These are phyloP conservation scores for Pythium phragmiticola DNA, from an alignment of 352 stramenopile species.

Conservation along the genomic window DNA sequence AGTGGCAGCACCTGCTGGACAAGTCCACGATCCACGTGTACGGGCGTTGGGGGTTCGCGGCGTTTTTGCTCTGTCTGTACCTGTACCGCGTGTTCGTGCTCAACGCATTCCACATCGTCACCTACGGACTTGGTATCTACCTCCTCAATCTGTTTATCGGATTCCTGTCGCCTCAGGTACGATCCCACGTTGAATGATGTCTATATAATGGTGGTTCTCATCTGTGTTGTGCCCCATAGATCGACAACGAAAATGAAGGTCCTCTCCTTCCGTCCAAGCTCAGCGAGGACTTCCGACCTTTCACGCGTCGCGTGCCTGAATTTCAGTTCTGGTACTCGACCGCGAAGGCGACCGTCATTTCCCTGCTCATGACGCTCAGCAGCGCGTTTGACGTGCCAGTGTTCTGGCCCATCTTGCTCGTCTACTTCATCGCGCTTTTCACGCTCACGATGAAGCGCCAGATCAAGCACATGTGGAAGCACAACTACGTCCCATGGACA, in stretches of 20 bases:
- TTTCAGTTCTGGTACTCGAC: slow-evolving; percentile 99
- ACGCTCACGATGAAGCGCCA: slow-evolving; percentile 99
- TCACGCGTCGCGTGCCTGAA: slow-evolving; percentile 93
- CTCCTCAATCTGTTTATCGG: slow-evolving; percentile 99
- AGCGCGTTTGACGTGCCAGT: slow-evolving; percentile 98
- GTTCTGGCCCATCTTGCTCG: slow-evolving; percentile 99
- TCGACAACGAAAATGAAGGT: slow-evolving; percentile 87
- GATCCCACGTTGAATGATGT: background rate
- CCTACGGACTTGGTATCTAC: slow-evolving; percentile 99
- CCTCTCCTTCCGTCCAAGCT: slow-evolving; percentile 89
- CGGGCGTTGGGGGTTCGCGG: slow-evolving; percentile 90
- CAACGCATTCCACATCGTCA: slow-evolving; percentile 98
- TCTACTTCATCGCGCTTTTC: slow-evolving; percentile 99
- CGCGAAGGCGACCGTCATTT: slow-evolving; percentile 88
- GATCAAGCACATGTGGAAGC: slow-evolving; percentile 99
- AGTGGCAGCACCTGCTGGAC: slow-evolving; percentile 97
- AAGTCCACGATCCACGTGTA: slow-evolving; percentile 97
- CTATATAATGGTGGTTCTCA: background rate
- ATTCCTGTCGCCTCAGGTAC: slow-evolving; percentile 97
- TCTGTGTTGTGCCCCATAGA: slow-evolving; percentile 29
- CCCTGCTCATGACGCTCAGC: slow-evolving; percentile 98
- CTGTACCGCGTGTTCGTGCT: slow-evolving; percentile 91
- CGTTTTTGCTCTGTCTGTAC: slow-evolving; percentile 88
- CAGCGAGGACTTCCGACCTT: slow-evolving; percentile 92
- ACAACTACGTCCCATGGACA: slow-evolving; percentile 98